Base-by-base conservation (phyloP, 2,329 filamentous ascomycete genomes). In the Immersiporthe knoxdaviesiana region DNA sequence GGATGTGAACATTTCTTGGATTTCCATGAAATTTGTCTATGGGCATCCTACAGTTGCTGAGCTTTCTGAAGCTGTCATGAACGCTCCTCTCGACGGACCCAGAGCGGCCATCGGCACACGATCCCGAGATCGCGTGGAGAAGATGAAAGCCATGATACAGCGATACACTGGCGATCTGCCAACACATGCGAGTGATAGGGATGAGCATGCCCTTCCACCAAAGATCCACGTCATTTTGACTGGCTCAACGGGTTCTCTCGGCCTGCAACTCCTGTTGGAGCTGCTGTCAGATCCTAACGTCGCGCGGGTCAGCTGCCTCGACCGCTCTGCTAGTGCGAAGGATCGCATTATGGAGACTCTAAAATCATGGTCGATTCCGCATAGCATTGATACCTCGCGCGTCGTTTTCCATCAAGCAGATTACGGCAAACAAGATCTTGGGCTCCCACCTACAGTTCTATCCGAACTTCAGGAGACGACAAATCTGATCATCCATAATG, bases 211-310 rank as follows among this genome's bases (percentile, higher is more conserved):
- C 61, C n/a, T 63, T 71, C 1, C 70, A 67, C 35, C 63, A 70
- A 41, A 63, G 64, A 5, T 35, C 2, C 63, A 75, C 4, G 68
- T 80, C 10, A 71, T 78, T 21, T 63, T 80, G 18, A 80, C 79
- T 4, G 78, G 79, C 1, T 76, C 75, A 0, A 80, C 78, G 2
- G 79, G 78, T 16, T 76, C 77, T 0, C 72, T 80, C 0, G 78
- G 79, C 1, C 76, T 73, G 35, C 78, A 78, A 66, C 63, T 80
- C 3, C 74, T 80, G 0, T 70, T 77, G 21, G 68, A 68, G 18
- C 69, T 79, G 1, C 73, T 80, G 4, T 66, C 52, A 10, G 73
- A 76, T 12, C 63, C 72, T 1, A 66, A 52, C 1, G 72, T 79
- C 3, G 69, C 58, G 2, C 75, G 75, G 24, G 69, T 80, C 32